A percentile compares a stretch with the other conserved stretches of the same genome.
Evolutionary conservation across 345 rosid species (phyloP).

Genomic region (Firmiana major): DNA sequence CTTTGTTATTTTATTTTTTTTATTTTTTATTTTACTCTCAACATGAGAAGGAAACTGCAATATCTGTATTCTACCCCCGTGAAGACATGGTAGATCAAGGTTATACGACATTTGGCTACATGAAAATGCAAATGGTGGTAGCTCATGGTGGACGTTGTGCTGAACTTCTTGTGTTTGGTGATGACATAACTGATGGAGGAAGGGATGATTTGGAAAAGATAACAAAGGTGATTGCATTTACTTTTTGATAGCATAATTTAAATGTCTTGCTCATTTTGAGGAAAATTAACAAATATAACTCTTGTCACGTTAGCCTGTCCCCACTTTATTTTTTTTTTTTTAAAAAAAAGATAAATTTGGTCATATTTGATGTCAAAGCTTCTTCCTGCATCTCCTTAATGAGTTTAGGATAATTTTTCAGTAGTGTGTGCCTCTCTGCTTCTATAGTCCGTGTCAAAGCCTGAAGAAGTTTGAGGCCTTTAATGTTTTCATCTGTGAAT

Average conservation of each 20-base stretch:
- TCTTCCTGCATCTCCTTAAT: not conserved
- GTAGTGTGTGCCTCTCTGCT: not conserved
- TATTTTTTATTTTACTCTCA: not conserved
- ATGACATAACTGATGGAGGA: conserved; percentile 93
- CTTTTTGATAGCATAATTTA: not conserved
- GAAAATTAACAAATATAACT: not conserved
- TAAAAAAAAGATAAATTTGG: no score
- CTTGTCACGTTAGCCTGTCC: not conserved
- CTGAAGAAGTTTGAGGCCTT: not conserved
- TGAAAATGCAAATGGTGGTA: conserved; percentile 99
- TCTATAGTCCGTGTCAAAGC: not conserved
- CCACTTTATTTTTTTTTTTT: no score
- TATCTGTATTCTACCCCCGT: conserved; percentile 90
- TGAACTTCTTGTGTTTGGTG: conserved; percentile 74
- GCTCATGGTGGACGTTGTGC: conserved; percentile 99
- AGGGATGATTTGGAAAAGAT: conserved; percentile 87
- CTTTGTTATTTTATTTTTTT: not conserved
- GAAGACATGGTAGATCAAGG: conserved; percentile 97
- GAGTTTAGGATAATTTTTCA: not conserved
- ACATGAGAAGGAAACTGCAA: conserved; percentile 75
- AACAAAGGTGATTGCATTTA: conserved; percentile 55
- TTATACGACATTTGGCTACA: conserved; percentile 92
- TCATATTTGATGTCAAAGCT: not conserved
- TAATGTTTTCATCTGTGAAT: not conserved
- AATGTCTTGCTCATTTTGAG: not conserved